These are phyloP conservation scores for Lentinula lateritia DNA, from an alignment of 768 basidiomycete genomes.

Conservation along the genomic window DNA sequence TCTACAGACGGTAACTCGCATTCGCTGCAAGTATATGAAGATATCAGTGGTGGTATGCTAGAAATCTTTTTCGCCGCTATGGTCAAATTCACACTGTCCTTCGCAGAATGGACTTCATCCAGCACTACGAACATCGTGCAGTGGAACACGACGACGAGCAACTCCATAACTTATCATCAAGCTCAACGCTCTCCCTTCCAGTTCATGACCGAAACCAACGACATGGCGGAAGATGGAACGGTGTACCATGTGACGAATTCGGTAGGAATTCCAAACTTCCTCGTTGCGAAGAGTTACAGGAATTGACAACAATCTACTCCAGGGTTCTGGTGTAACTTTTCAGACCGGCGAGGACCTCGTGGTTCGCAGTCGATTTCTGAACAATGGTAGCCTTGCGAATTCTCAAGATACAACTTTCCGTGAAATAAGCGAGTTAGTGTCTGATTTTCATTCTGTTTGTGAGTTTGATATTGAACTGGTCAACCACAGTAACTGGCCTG, in stretches of 20 bases:
- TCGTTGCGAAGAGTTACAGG: not conserved
- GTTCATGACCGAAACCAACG: constrained; percentile 30
- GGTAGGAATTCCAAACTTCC: constrained; percentile 18
- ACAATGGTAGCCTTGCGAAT: constrained; percentile 28
- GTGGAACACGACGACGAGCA: constrained; percentile 38
- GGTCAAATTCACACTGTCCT: not conserved
- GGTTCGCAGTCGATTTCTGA: constrained; percentile 36
- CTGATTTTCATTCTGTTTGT: not conserved
- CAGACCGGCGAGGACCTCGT: constrained; percentile 34
- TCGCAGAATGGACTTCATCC: constrained; percentile 29
- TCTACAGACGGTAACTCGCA: constrained; percentile 34
- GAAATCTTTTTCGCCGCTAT: not conserved
- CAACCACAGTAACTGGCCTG: constrained; percentile 32
- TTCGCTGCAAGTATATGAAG: constrained; percentile 39
- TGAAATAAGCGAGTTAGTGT: constrained; percentile 20
- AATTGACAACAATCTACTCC: not conserved
- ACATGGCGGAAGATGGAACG: constrained; percentile 42
- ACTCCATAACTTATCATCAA: constrained; percentile 36
- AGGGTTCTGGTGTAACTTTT: constrained; percentile 24
- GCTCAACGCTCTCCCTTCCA: constrained; percentile 28
- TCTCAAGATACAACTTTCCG: constrained; percentile 33
- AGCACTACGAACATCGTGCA: constrained; percentile 26
- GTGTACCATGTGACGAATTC: constrained; percentile 30
- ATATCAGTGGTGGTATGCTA: constrained; percentile 28
- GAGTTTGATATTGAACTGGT: not conserved